Evolutionary conservation across 2,329 filamentous ascomycete genomes (phyloP), one percentile per base, ranked within the genome.

Genomic region (Colletotrichum lindemuthianum): DNA sequence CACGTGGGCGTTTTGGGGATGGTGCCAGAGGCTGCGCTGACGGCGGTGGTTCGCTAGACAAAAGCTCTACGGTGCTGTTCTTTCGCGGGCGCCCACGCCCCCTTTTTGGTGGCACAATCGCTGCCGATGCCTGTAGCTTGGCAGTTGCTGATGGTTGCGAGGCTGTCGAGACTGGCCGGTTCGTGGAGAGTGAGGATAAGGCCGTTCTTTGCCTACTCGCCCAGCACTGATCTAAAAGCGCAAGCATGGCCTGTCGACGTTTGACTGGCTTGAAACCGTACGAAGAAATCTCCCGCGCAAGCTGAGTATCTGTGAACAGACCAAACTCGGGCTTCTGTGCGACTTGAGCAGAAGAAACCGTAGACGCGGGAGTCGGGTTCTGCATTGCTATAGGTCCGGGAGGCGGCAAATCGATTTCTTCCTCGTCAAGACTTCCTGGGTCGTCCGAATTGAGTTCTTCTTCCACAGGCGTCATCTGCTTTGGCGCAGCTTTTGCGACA

Each of bases 261-360:
- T 89, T 92, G 36, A 93, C 79, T 1, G 88, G 80, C 72, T 93
- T 94, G 76, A 94, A 93, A 0, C 90, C 90, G 70, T 88, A 93
- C 0, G 81, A 80, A 6, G 83, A 78, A 48, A 94, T 78, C 70
- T 90, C 84, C 60, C 82, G 86, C 3, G 86, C 79, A 13, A 94
- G 78, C 63, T 91, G 86, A 8, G 81, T 76, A 66, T 90, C 88
- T 3, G 88, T 88, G 63, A 86, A 88, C 0, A 84, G 76, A 44
- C 85, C 82, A 65, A 85, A 93, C 10, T 86, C 83, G 2, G 90
- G 90, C 44, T 57, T 60, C n/a, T 43, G 48, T 11, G 61, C 11
- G 9, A 34, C 54, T 15, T n/a, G 33, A 2, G 3, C 47, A 16
- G 24, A 8, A 5, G 8, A 10, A n/a, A 8, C 16, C 33, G 16